Conservation (phyloP, 1,284 basidiomycete species). For the Laetiporus sulphureus region DNA sequence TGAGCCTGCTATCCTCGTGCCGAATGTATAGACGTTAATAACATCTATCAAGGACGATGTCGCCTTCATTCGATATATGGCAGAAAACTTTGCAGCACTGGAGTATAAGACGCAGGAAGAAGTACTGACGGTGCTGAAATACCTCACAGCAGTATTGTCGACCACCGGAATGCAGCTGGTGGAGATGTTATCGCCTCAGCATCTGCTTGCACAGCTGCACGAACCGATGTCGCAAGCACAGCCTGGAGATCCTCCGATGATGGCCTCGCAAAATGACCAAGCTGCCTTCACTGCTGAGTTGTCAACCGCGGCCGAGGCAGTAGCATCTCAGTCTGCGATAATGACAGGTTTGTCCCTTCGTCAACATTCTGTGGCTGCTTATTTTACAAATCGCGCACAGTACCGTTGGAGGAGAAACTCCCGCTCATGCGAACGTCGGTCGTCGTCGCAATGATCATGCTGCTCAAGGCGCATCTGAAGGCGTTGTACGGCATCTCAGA, state of each 20-base stretch:
- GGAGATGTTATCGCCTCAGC: conserved; percentile 58
- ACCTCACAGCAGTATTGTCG: conserved; percentile 76
- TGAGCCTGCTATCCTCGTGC: too few relatives aligned
- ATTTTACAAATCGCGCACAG: too few relatives aligned
- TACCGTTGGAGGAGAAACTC: conserved; percentile 26
- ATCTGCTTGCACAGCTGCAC: conserved; percentile 58
- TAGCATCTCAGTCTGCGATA: neutral
- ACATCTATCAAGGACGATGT: conserved; percentile 77
- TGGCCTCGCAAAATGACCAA: too few relatives aligned
- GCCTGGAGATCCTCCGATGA: too few relatives aligned
- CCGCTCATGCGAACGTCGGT: conserved; percentile 59
- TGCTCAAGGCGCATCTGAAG: conserved; percentile 83
- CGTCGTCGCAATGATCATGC: conserved; percentile 73
- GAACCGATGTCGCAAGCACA: too few relatives aligned
- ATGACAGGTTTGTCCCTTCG: too few relatives aligned
- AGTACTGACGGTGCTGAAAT: conserved; percentile 78
- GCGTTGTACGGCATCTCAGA: conserved; percentile 76
- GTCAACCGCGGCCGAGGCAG: too few relatives aligned
- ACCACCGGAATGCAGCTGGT: conserved; percentile 81
- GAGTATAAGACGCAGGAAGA: conserved; percentile 97
- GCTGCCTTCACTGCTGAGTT: too few relatives aligned
- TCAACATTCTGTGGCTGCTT: too few relatives aligned
- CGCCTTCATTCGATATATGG: conserved; percentile 84
- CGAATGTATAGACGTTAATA: too few relatives aligned
- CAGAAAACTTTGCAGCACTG: conserved; percentile 87